Percentiles rank a stretch among this genome's conserved stretches.
Evolutionary conservation across 192 early-diverging fungal genomes (phyloP).

Genomic region (Mortierella antarctica): DNA sequence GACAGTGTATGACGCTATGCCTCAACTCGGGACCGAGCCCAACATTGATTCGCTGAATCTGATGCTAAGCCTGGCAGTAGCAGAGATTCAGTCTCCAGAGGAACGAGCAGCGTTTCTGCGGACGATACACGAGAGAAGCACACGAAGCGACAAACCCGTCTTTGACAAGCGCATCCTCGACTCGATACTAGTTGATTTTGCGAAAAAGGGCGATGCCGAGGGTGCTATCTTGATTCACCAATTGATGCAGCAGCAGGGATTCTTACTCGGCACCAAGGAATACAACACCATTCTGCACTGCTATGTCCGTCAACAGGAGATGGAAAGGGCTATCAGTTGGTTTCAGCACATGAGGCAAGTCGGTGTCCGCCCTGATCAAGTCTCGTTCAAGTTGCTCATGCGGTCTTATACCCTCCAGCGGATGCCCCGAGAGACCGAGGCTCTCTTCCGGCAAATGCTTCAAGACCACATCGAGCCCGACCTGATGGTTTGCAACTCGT

Average conservation of each 20-base stretch:
- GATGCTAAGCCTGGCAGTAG: slow-evolving; percentile 42
- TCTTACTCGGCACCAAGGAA: slow-evolving; percentile 9
- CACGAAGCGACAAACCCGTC: slow-evolving; percentile 10
- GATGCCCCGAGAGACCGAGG: slow-evolving; percentile 38
- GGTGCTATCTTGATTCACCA: slow-evolving; percentile 23
- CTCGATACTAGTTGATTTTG: slow-evolving; percentile 32
- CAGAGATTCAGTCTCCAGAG: slow-evolving; percentile 16
- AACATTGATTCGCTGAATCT: slow-evolving; percentile 31
- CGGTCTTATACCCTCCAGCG: slow-evolving; percentile 30
- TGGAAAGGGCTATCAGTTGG: slow-evolving; percentile 39
- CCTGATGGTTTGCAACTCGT: slow-evolving; percentile 23
- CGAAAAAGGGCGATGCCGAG: slow-evolving; percentile 43
- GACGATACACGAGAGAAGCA: slow-evolving; percentile 16
- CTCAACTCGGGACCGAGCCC: slow-evolving; percentile 15
- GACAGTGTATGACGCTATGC: slow-evolving; percentile 27
- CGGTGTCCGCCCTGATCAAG: slow-evolving; percentile 24
- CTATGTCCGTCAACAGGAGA: slow-evolving; percentile 9
- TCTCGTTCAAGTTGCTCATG: slow-evolving; percentile 26
- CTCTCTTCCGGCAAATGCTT: slow-evolving; percentile 38
- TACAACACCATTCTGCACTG: slow-evolving; percentile 41
- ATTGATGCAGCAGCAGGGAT: slow-evolving; percentile 31
- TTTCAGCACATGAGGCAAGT: slow-evolving; percentile 19
- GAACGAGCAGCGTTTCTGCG: slow-evolving; percentile 21
- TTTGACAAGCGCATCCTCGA: slow-evolving; percentile 27
- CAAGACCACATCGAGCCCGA: slow-evolving; percentile 29